Conservation (phyloP, 73 alveolate species). For the Diophrys sp. region DNA sequence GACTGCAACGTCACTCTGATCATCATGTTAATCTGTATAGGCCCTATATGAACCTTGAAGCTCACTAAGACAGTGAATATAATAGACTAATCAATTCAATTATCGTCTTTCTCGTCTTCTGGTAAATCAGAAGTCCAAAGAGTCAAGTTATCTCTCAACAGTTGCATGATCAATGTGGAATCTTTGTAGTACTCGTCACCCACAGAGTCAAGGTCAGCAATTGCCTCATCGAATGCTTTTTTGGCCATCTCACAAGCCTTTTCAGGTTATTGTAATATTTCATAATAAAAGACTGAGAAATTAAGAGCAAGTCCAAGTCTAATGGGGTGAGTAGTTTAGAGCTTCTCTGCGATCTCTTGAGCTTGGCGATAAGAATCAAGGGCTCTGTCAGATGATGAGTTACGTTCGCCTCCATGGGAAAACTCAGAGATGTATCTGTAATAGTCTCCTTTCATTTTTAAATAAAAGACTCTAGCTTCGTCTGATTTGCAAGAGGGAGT, state of each 20-base stretch:
- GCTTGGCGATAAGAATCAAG: slow-evolving; percentile 39
- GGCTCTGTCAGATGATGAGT: slow-evolving; percentile 36
- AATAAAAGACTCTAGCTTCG: slow-evolving; percentile 81
- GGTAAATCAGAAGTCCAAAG: slow-evolving; percentile 54
- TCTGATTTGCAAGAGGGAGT: slow-evolving; percentile 61
- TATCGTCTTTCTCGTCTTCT: neutral
- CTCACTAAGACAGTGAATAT: slow-evolving; percentile 21
- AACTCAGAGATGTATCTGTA: slow-evolving; percentile 70
- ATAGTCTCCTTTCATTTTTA: slow-evolving; percentile 81
- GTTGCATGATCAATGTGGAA: slow-evolving; percentile 80
- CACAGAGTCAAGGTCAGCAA: slow-evolving; percentile 83
- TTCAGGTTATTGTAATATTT: slow-evolving; percentile 46
- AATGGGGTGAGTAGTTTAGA: slow-evolving; percentile 51
- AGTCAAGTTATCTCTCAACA: slow-evolving; percentile 81
- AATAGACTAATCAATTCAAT: too few relatives aligned
- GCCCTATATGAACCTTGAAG: slow-evolving; percentile 52
- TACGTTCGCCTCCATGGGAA: slow-evolving; percentile 35
- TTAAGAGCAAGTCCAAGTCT: slow-evolving; percentile 71
- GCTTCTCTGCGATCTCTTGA: slow-evolving; percentile 27
- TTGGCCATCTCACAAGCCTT: slow-evolving; percentile 75
- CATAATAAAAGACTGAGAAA: slow-evolving; percentile 72
- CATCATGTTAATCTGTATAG: slow-evolving; percentile 56
- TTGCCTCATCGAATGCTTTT: slow-evolving; percentile 72
- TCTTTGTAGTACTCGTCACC: slow-evolving; percentile 86
- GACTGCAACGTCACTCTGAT: slow-evolving; percentile 67